phyloP scores from a whole-genome alignment of 1,139 yeast genomes.

The Maudiozyma humilis region DNA sequence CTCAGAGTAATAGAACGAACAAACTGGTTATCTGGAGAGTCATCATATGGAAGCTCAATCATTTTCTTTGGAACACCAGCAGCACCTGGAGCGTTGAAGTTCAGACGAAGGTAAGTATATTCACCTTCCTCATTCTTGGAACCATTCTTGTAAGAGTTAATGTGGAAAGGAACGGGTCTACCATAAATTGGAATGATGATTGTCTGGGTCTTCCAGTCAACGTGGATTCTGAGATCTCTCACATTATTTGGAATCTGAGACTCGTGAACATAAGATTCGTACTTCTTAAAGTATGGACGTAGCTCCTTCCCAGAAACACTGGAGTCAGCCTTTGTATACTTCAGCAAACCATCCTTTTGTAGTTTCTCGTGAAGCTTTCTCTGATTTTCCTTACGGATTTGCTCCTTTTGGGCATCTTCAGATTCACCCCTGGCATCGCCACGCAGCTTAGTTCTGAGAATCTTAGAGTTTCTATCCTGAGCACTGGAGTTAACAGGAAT shows the following conservation, averaged over 20 bases:
- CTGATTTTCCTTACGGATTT: slow-evolving; percentile 77
- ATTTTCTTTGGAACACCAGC: slow-evolving; percentile 61
- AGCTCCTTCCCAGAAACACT: slow-evolving; percentile 55
- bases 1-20: slow-evolving; percentile 82
- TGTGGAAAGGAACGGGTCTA: slow-evolving; percentile 96
- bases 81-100: slow-evolving; percentile 89
- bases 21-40: slow-evolving; percentile 75
- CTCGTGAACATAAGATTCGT: slow-evolving; percentile 90
- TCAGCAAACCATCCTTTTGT: slow-evolving; percentile 73
- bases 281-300: slow-evolving; percentile 70
- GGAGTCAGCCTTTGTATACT: slow-evolving; percentile 72
- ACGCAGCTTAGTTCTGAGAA: slow-evolving; percentile 71
- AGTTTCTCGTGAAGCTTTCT: slow-evolving; percentile 73
- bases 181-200: slow-evolving; percentile 88
- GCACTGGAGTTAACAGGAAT: slow-evolving; percentile 15
- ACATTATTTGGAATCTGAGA: slow-evolving; percentile 81
- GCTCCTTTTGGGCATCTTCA: slow-evolving; percentile 60
- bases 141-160: slow-evolving; percentile 87
- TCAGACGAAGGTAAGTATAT: slow-evolving; percentile 78
- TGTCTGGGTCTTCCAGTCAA: slow-evolving; percentile 82
- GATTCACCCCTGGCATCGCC: slow-evolving; percentile 67
- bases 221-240: slow-evolving; percentile 76
- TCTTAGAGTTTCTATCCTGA: slow-evolving; percentile 38
- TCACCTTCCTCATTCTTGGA: slow-evolving; percentile 96
- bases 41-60: slow-evolving; percentile 84